phyloP scores from a whole-genome alignment of 2,329 filamentous ascomycete genomes.

The Calonectria naviculata region DNA sequence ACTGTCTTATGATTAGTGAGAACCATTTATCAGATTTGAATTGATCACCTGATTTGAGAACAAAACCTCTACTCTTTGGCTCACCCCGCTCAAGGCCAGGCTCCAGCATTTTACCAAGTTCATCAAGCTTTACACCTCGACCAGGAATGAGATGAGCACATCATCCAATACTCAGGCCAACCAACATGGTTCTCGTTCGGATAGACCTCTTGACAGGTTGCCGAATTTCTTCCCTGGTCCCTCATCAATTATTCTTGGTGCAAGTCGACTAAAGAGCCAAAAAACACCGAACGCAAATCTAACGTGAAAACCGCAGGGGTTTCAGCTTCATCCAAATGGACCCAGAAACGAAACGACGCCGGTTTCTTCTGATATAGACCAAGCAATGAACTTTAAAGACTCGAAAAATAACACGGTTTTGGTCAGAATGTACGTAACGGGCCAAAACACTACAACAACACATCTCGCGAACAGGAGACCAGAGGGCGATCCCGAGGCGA shows the following conservation, averaged over 20 bases:
- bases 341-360: background rate
- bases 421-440: background rate
- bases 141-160: too few relatives aligned
- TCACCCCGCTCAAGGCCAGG: too few relatives aligned
- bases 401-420: background rate
- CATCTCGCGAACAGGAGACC: too few relatives aligned
- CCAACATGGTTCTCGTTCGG: background rate
- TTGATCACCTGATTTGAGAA: too few relatives aligned
- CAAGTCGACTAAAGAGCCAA: background rate
- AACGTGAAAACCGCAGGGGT: background rate
- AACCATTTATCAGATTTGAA: too few relatives aligned
- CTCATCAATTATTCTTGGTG: background rate
- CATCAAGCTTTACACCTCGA: too few relatives aligned
- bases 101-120: too few relatives aligned
- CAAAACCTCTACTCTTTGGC: too few relatives aligned
- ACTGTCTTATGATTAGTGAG: too few relatives aligned
- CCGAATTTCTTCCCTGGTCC: background rate
- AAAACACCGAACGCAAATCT: background rate
- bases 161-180: background rate
- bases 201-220: background rate
- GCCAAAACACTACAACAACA: background rate
- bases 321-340: background rate
- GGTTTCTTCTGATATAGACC: background rate
- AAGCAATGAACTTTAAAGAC: too few relatives aligned
- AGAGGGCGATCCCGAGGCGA: too few relatives aligned